These are phyloP conservation scores for Trichoderma breve DNA, from an alignment of 2,329 filamentous ascomycete genomes.

Conservation along the genomic window DNA sequence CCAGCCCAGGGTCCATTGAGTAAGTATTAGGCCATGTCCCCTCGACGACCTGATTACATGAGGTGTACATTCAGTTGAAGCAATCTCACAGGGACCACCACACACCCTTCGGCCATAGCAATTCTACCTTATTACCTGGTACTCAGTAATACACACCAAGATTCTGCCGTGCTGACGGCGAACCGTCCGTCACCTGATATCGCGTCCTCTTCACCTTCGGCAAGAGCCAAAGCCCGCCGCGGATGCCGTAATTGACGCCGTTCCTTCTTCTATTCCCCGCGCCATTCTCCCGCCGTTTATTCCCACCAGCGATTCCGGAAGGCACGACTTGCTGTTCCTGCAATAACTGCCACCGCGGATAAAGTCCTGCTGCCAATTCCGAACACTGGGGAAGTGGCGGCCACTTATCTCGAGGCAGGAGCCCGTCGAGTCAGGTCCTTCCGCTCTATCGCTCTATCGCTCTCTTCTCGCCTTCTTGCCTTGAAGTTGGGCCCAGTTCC, in stretches of 20 bases:
- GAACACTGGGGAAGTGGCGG: conserved; percentile 3
- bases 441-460: not conserved
- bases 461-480: not conserved
- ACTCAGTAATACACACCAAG: not conserved
- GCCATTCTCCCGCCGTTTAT: not conserved
- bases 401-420: conserved; percentile 10
- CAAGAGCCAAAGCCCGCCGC: not conserved
- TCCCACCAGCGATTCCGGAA: conserved; percentile 2
- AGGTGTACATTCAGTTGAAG: not conserved
- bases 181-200: not conserved
- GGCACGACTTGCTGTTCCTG: not conserved
- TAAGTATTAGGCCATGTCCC: not conserved
- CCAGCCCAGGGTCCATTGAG: not conserved
- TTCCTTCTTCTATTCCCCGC: conserved; percentile 3
- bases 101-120: not conserved
- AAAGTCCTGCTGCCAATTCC: not conserved
- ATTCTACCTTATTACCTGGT: not conserved
- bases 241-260: conserved; percentile 1
- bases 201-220: not conserved
- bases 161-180: not conserved
- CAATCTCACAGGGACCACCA: not conserved
- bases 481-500: not conserved
- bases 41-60: not conserved
- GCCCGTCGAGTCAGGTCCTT: not conserved
- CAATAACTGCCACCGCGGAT: not conserved